Conservation (phyloP, 1,284 basidiomycete genomes). For the Puccinia novopanici region DNA sequence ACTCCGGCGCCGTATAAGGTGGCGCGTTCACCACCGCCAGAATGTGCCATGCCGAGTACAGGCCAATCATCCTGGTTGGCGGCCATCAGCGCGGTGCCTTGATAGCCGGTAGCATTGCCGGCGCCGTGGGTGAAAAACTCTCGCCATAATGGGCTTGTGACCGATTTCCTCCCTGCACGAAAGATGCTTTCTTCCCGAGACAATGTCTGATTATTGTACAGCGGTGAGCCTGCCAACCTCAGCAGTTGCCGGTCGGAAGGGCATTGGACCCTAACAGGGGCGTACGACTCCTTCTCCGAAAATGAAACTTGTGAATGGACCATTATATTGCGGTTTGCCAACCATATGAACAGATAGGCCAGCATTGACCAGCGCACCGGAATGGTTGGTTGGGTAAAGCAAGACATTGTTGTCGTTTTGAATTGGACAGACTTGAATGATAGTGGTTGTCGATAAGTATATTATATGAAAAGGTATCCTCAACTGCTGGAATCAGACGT, state of each 20-base stretch:
- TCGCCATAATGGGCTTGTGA: constrained; percentile 26
- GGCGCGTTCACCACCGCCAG: constrained; percentile 38
- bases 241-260: constrained; percentile 11
- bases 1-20: constrained; percentile 41
- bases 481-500: too few species aligned
- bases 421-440: too few species aligned
- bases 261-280: constrained; percentile 19
- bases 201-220: constrained; percentile 14
- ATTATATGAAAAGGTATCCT: too few species aligned
- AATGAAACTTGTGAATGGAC: not conserved
- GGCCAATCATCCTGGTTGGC: constrained; percentile 20
- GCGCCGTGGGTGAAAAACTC: constrained; percentile 21
- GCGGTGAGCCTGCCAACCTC: constrained; percentile 19
- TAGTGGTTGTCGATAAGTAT: too few species aligned
- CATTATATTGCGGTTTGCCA: not conserved
- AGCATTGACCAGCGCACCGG: not conserved
- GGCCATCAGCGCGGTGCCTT: constrained; percentile 10
- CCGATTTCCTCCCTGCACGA: not conserved
- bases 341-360: not conserved
- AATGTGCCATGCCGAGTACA: constrained; percentile 29
- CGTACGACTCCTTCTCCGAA: constrained; percentile 6
- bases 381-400: not conserved
- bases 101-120: constrained; percentile 32
- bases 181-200: constrained; percentile 21
- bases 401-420: too few species aligned